A percentile compares a stretch with the other conserved stretches of the same genome.
These are phyloP conservation scores for Candida ovalis DNA, from an alignment of 805 yeast genomes.

Conservation along the genomic window DNA sequence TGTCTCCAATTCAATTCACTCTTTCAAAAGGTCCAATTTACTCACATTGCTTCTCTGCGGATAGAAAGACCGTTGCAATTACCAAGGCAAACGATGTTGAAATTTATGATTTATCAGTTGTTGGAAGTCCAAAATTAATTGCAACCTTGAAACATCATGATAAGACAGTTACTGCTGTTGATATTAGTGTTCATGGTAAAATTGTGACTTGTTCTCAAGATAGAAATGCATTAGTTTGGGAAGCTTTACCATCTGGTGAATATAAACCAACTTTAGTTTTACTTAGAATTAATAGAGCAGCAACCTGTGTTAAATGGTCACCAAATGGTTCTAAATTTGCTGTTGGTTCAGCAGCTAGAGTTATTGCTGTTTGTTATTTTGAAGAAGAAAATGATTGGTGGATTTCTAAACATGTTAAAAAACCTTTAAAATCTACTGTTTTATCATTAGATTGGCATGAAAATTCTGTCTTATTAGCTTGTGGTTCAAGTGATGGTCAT, in stretches of 20 bases:
- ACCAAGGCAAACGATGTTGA: constrained; percentile 77
- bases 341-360: constrained; percentile 92
- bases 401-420: constrained; percentile 96
- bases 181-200: constrained; percentile 81
- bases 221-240: constrained; percentile 97
- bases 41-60: constrained; percentile 84
- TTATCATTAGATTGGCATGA: constrained; percentile 89
- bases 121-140: constrained; percentile 56
- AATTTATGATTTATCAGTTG: constrained; percentile 54
- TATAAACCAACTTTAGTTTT: constrained; percentile 88
- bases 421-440: constrained; percentile 87
- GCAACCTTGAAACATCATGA: constrained; percentile 80
- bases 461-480: constrained; percentile 80
- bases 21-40: constrained; percentile 84
- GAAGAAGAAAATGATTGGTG: constrained; percentile 99
- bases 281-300: constrained; percentile 90
- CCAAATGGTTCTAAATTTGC: constrained; percentile 95
- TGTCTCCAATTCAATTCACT: constrained; percentile 44
- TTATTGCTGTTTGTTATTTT: constrained; percentile 92
- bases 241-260: constrained; percentile 53
- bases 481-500: constrained; percentile 93
- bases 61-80: constrained; percentile 63
- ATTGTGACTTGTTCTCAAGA: constrained; percentile 98
- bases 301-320: constrained; percentile 92
- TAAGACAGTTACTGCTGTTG: constrained; percentile 91